Evolutionary conservation across 805 yeast species (phyloP).

Genomic region (Metschnikowia koreensis): DNA sequence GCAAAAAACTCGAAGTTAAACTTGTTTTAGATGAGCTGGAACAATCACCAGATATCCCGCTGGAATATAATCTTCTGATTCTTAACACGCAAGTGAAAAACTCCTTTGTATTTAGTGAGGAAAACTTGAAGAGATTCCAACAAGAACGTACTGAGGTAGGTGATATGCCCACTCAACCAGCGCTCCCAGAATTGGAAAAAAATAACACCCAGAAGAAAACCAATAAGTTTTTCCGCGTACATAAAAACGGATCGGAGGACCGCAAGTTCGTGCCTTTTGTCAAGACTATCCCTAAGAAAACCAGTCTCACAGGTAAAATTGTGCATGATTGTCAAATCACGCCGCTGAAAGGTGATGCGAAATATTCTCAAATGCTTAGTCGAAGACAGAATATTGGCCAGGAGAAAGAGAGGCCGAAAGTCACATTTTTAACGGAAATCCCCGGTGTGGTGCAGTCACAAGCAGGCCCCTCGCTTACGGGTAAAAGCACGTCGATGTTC

Average conservation of each 20-base stretch:
- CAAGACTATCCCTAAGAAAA: constrained; percentile 84
- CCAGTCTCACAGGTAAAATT: constrained; percentile 81
- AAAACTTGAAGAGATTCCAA: constrained; percentile 43
- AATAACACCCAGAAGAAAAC: constrained; percentile 16
- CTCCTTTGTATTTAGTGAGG: constrained; percentile 85
- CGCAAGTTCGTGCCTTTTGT: constrained; percentile 70
- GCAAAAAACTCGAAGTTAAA: constrained; percentile 47
- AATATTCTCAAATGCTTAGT: constrained; percentile 59
- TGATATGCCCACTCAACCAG: constrained; percentile 53
- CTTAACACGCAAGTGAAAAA: constrained; percentile 79
- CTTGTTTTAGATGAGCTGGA: constrained; percentile 46
- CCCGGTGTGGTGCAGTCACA: constrained; percentile 88
- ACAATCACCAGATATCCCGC: constrained; percentile 56
- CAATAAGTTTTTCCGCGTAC: constrained; percentile 28
- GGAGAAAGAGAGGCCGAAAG: constrained; percentile 55
- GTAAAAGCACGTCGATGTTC: constrained; percentile 66
- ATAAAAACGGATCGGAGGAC: constrained; percentile 29
- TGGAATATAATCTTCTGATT: constrained; percentile 76
- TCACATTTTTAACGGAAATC: constrained; percentile 69
- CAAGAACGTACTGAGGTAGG: constrained; percentile 51
- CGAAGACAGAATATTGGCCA: constrained; percentile 44
- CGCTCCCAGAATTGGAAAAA: constrained; percentile 33
- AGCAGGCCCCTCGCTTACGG: constrained; percentile 78
- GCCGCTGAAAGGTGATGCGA: constrained; percentile 72
- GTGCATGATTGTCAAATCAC: constrained; percentile 89